Conservation (phyloP, 2,329 filamentous ascomycete species). For the Fusarium armeniacum region DNA sequence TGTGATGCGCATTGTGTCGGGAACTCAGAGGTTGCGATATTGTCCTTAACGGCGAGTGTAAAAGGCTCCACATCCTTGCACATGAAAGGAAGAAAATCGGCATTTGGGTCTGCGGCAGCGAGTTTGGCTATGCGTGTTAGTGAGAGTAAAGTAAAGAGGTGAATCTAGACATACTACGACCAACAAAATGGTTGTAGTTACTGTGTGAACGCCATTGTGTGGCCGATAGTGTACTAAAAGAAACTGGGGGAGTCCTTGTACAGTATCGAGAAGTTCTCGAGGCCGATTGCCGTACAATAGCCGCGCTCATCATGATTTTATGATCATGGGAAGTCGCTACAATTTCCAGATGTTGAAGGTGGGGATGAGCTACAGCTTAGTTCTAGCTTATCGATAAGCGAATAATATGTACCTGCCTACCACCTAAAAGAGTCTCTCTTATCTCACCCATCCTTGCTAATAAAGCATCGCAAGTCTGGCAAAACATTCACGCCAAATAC, state of each 20-base stretch:
- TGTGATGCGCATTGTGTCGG: constrained; percentile 87
- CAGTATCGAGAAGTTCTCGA: constrained; percentile 1
- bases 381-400: constrained; percentile 44
- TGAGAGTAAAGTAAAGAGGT: constrained; percentile 3
- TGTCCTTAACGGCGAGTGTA: constrained; percentile 79
- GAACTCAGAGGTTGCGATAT: constrained; percentile 75
- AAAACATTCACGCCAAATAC: constrained; percentile 5
- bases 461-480: constrained; percentile 20
- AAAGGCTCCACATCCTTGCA: constrained; percentile 53
- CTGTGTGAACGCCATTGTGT: constrained; percentile 50
- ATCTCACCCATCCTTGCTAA: constrained; percentile 12
- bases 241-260: background rate
- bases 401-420: constrained; percentile 18
- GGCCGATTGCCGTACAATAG: constrained; percentile 49
- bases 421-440: constrained; percentile 28
- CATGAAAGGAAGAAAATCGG: constrained; percentile 30
- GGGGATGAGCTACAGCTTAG: constrained; percentile 32
- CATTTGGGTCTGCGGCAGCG: constrained; percentile 2
- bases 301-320: constrained; percentile 52
- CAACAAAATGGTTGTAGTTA: constrained; percentile 57
- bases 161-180: constrained; percentile 46
- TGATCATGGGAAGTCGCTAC: constrained; percentile 44
- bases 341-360: constrained; percentile 10
- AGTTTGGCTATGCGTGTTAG: constrained; percentile 36
- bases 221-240: constrained; percentile 18